Evolutionary conservation across 2,329 filamentous ascomycete species (phyloP).

Genomic region (Cordyceps farinosa): DNA sequence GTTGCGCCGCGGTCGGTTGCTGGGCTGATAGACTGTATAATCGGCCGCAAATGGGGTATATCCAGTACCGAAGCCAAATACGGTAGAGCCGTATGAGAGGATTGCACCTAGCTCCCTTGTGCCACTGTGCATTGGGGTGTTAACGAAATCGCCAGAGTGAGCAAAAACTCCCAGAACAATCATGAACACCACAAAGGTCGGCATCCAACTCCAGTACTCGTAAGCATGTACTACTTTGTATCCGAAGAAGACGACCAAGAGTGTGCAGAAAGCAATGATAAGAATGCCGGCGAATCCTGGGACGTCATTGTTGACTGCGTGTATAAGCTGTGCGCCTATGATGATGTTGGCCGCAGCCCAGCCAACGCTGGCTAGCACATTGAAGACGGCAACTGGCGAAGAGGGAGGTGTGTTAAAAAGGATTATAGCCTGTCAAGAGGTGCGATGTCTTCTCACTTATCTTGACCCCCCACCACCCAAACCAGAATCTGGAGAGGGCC

Average conservation of each 20-base stretch:
- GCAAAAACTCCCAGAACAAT: slow-evolving; percentile 66
- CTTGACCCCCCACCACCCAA: slow-evolving; percentile 66
- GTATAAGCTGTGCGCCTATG: slow-evolving; percentile 69
- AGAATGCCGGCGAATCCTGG: slow-evolving; percentile 70
- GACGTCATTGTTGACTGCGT: slow-evolving; percentile 64
- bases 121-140: slow-evolving; percentile 56
- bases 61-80: slow-evolving; percentile 72
- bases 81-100: slow-evolving; percentile 65
- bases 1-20: slow-evolving; percentile 50
- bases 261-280: slow-evolving; percentile 64
- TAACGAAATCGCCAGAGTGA: slow-evolving; percentile 61
- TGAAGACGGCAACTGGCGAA: slow-evolving; percentile 59
- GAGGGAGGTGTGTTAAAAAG: background rate
- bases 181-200: slow-evolving; percentile 67
- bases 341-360: slow-evolving; percentile 74
- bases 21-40: slow-evolving; percentile 72
- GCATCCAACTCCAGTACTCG: slow-evolving; percentile 72
- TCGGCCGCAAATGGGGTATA: slow-evolving; percentile 71
- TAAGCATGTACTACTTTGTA: slow-evolving; percentile 73
- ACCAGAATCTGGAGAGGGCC: slow-evolving; percentile 70
- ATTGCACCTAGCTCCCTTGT: slow-evolving; percentile 57
- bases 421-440: slow-evolving; percentile 18
- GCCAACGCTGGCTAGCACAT: slow-evolving; percentile 66
- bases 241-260: slow-evolving; percentile 67
- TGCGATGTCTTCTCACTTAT: slow-evolving; percentile 47